Evolutionary conservation across 371 early-diverging fungal genomes (phyloP).

Genomic region (Mortierella sp.): DNA sequence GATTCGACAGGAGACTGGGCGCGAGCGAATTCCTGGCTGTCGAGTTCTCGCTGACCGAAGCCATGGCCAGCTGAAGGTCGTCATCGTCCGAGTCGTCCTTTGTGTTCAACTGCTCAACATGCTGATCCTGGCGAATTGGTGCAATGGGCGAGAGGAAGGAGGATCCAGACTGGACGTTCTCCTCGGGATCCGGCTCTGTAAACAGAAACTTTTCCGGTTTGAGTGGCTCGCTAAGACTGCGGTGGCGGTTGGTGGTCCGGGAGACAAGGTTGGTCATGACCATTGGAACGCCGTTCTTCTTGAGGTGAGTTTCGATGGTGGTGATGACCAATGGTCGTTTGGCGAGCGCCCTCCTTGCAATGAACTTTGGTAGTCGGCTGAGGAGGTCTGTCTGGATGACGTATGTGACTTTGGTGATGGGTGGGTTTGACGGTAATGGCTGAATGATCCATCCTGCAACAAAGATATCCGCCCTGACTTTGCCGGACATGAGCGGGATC

Average conservation of each 20-base stretch:
- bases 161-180: constrained; percentile 40
- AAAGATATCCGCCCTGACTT: constrained; percentile 68
- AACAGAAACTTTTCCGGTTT: constrained; percentile 47
- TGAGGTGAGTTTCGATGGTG: constrained; percentile 70
- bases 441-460: constrained; percentile 76
- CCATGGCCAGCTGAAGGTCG: constrained; percentile 27
- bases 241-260: constrained; percentile 41
- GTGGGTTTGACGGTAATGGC: constrained; percentile 65
- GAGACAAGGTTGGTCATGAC: constrained; percentile 47
- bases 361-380: constrained; percentile 73
- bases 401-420: constrained; percentile 73
- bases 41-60: constrained; percentile 15
- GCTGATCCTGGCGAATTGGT: constrained; percentile 20
- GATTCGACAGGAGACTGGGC: constrained; percentile 34
- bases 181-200: constrained; percentile 26
- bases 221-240: constrained; percentile 52
- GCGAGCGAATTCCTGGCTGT: constrained; percentile 32
- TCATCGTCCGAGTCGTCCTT: constrained; percentile 41
- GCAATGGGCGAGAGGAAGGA: constrained; percentile 50
- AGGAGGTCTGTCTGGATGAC: constrained; percentile 61
- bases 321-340: constrained; percentile 74
- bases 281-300: constrained; percentile 68
- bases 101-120: constrained; percentile 31
- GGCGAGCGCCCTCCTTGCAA: constrained; percentile 75
- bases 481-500: constrained; percentile 68